Evolutionary conservation across 768 basidiomycete genomes (phyloP).

Genomic region (Boletus reticuloceps): DNA sequence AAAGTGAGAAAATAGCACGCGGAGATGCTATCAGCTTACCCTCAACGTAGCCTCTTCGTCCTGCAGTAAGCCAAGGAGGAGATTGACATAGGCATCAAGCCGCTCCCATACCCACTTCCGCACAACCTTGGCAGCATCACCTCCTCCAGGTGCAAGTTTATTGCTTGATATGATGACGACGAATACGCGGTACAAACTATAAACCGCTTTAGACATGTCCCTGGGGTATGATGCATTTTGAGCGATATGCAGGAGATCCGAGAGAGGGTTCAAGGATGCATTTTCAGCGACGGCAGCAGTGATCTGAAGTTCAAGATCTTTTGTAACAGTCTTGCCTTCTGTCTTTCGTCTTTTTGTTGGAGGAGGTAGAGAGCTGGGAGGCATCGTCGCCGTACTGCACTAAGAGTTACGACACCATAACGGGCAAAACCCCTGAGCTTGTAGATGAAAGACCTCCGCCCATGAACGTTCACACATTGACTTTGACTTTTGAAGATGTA

Average conservation of each 20-base stretch:
- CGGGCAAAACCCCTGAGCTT: conserved; percentile 3
- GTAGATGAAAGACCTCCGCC: too few species aligned
- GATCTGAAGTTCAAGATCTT: conserved; percentile 54
- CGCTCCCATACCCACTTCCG: conserved; percentile 80
- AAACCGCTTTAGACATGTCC: conserved; percentile 70
- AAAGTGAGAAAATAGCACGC: neutral
- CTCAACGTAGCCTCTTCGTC: conserved; percentile 74
- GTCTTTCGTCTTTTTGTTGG: conserved; percentile 50
- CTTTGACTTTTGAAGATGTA: too few species aligned
- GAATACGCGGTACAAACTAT: conserved; percentile 80
- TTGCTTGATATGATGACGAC: conserved; percentile 58
- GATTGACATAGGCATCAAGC: conserved; percentile 65
- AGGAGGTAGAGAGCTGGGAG: conserved; percentile 48
- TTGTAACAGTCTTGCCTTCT: conserved; percentile 31
- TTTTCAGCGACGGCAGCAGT: conserved; percentile 50
- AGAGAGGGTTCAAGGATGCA: conserved; percentile 71
- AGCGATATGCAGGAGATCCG: conserved; percentile 68
- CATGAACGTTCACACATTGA: too few species aligned
- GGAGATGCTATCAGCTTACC: conserved; percentile 43
- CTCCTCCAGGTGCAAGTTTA: conserved; percentile 48
- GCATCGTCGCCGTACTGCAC: conserved; percentile 16
- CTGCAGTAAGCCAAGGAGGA: conserved; percentile 67
- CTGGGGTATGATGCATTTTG: conserved; percentile 46
- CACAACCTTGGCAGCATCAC: conserved; percentile 57
- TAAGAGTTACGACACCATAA: neutral